Conservation (phyloP, 106 monocot species). For the Agapanthus africanus region DNA sequence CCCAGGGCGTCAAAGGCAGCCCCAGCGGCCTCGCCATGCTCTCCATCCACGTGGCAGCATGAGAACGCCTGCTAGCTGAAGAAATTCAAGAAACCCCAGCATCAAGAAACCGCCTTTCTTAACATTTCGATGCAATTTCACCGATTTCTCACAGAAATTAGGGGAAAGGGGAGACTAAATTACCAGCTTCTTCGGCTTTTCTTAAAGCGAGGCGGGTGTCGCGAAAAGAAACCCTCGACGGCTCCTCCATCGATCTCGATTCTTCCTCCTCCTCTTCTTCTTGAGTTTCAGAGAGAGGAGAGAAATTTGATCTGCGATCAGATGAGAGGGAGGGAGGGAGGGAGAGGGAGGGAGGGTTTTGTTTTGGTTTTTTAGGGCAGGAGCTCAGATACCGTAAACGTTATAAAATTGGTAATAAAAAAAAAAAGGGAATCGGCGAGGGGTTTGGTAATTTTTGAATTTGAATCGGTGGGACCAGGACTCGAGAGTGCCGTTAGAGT, state of each 20-base stretch:
- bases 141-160: too few species aligned
- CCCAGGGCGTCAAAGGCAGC: conserved; percentile 36
- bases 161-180: not conserved
- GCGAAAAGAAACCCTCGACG: conserved; percentile 42
- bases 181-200: conserved; percentile 72
- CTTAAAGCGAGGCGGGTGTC: conserved; percentile 45
- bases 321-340: not conserved
- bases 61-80: conserved; percentile 52
- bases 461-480: conserved; percentile 27
- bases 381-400: too few species aligned
- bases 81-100: not conserved
- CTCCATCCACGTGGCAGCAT: conserved; percentile 59
- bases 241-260: conserved; percentile 30
- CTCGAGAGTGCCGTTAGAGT: conserved; percentile 13
- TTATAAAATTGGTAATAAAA: not conserved
- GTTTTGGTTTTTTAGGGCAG: too few species aligned
- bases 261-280: conserved; percentile 1
- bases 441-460: conserved; percentile 27
- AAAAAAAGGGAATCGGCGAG: not conserved
- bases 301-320: too few species aligned
- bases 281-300: not conserved
- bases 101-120: not conserved
- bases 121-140: too few species aligned
- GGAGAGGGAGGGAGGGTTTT: too few species aligned
- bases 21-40: conserved; percentile 37